Conservation (phyloP, 495 filamentous ascomycete genomes). For the Xylaria palmicola region DNA sequence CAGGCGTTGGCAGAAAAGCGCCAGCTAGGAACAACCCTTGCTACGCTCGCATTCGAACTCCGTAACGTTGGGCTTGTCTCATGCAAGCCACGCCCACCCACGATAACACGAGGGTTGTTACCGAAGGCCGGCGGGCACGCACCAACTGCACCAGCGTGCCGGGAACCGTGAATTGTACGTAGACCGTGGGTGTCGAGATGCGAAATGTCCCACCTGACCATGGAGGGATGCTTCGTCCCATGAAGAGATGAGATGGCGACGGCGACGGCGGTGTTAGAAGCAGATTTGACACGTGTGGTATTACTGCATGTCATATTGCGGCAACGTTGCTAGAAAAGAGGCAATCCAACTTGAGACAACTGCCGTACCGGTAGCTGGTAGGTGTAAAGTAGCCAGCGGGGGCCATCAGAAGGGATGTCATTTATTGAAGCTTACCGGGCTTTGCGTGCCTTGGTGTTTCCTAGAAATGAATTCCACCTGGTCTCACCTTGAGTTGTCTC, state of each 20-base stretch:
- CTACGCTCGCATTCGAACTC: conserved; percentile 1
- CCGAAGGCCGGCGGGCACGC: conserved; percentile 6
- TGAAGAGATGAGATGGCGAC: background rate
- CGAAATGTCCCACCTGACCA: background rate
- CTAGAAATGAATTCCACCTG: too few relatives aligned
- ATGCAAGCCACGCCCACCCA: conserved; percentile 8
- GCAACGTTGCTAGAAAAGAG: too few relatives aligned
- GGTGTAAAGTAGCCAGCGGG: too few relatives aligned
- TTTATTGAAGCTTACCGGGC: too few relatives aligned
- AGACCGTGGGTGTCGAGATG: background rate
- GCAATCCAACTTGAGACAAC: too few relatives aligned
- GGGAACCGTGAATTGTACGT: background rate
- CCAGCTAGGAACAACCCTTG: background rate
- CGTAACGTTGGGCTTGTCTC: background rate
- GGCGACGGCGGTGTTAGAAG: background rate
- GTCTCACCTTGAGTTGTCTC: too few relatives aligned
- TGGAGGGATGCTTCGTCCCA: background rate
- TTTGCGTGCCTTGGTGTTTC: too few relatives aligned
- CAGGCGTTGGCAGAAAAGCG: background rate
- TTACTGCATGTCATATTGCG: too few relatives aligned
- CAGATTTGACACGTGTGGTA: background rate
- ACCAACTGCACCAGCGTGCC: conserved; percentile 12
- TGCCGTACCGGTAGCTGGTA: too few relatives aligned
- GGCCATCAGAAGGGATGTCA: too few relatives aligned
- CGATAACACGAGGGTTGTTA: conserved; percentile 5